Evolutionary conservation across 345 rosid genomes (phyloP), one percentile per base, ranked within the genome.

Genomic region (Eucalyptus pauciflora): DNA sequence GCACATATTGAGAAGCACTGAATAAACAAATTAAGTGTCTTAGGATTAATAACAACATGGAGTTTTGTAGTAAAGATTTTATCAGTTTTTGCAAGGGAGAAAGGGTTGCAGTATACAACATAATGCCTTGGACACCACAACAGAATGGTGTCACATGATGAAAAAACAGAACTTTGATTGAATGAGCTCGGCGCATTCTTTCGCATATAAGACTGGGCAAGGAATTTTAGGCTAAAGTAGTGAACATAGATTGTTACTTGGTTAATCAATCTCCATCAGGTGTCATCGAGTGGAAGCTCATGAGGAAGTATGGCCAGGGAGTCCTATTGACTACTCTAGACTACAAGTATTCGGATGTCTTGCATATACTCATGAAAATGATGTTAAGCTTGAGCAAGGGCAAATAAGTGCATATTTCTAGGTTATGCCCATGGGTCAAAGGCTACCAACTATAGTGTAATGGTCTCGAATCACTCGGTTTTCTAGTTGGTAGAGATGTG

Each of bases 391-490:
- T 24, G 64, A 24, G 13, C 29, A 58, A 58, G 64, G 29, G 5
- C 29, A 0, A 8, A 56, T 5, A 24, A 9, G 3, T 2, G 13
- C 13, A 56, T 56, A 25, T 2, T 56, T 56, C 6, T 56, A 4
- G 3, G 29, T 24, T 56, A 56, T 56, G 29, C 1, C 1, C 62
- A 56, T 56, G 2, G 13, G 29, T 56, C 3, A 56, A 56, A 56
- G 29, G 27, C 2, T 56, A 56, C 29, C 3, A 56, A 2, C 1
- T 58, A 10, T 58, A 1, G 64, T 58, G 64, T 5, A 24, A 58
- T 58, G n/a, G 29, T 58, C 13, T 1, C 6, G 0, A 58, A 5
- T 24, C 64, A 58, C n/a, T 6, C 0, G 0, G 6, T 58, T 58
- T 58, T 58, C 6, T 10, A 58, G 64, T 10, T 2, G 13, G 64